Base-by-base conservation (phyloP, 75 land plant species). In the Selaginella tamariscina region DNA sequence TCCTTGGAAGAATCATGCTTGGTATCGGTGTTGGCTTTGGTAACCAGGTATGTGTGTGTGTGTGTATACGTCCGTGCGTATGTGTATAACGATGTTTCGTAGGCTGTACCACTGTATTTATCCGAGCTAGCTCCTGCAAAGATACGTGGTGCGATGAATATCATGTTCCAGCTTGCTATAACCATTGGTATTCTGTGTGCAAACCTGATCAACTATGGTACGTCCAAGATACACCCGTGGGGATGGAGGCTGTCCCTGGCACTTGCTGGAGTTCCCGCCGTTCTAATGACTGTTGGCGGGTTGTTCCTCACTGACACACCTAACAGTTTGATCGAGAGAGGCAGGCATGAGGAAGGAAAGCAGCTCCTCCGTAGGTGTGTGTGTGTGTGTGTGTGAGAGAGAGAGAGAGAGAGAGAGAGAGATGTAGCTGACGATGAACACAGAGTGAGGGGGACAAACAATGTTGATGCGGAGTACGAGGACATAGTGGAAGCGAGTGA, bases 21-120 rank as follows among this genome's bases (percentile, higher is more conserved):
- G 90, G 94, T 5, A 74, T 86, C 29, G 94, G 94, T 13, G 85
- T 89, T 54, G 94, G 94, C 2, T 89, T 89, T 59, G 94, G 86
- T 26, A 86, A 88, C 54, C 93, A 88, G 89, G 93, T 86, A 39
- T 5, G 49, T 15, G n/a, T n/a, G n/a, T n/a, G n/a, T n/a, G n/a
- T n/a, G n/a, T n/a, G n/a, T n/a, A n/a, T n/a, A n/a, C n/a, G n/a
- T n/a, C n/a, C 2, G 21, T 18, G 32, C 30, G 1, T 24, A 55
- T n/a, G n/a, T n/a, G n/a, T n/a, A n/a, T n/a, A n/a, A n/a, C n/a
- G n/a, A n/a, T n/a, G n/a, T n/a, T 59, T 59, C 62, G 65, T 33
- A 79, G 80, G 64, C 82, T 11, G 79, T 73, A 2, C 91, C 91
- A 5, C 73, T 88, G 1, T 85, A 88, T 74, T 71, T 88, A 0